A percentile compares a stretch with the other conserved stretches of the same genome.
Conservation (phyloP, 345 rosid genomes). For the Camelina laxa region DNA sequence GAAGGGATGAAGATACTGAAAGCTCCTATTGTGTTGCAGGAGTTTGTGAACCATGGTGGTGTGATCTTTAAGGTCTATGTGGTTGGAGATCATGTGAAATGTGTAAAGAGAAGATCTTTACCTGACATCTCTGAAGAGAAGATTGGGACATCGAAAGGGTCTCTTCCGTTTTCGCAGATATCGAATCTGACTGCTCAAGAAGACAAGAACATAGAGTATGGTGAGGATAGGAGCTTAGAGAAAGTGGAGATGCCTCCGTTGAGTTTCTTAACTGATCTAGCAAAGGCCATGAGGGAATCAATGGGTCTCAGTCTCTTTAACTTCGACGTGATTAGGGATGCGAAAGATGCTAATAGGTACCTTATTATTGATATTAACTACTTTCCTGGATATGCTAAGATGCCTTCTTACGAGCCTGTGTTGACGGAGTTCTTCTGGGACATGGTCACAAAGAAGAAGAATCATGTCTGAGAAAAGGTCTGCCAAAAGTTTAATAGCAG, state of each 20-base stretch:
- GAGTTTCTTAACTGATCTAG: conserved; percentile 54
- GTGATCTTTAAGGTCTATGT: conserved; percentile 69
- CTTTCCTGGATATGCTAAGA: conserved; percentile 73
- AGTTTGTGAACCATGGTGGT: conserved; percentile 74
- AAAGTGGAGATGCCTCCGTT: conserved; percentile 58
- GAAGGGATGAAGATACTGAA: conserved; percentile 51
- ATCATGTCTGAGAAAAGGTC: conserved; percentile 33
- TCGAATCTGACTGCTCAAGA: conserved; percentile 51
- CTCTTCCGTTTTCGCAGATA: conserved; percentile 60
- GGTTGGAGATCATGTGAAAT: conserved; percentile 51
- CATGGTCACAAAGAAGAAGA: conserved; percentile 43
- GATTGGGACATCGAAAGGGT: conserved; percentile 47
- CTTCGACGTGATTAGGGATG: conserved; percentile 71
- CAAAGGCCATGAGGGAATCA: conserved; percentile 53
- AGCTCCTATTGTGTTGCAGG: conserved; percentile 62
- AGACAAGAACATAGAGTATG: conserved; percentile 32
- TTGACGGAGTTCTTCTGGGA: conserved; percentile 59
- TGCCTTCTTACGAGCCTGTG: conserved; percentile 60
- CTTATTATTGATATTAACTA: conserved; percentile 69
- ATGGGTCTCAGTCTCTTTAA: conserved; percentile 63
- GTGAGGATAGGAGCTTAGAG: conserved; percentile 46
- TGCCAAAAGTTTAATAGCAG: conserved; percentile 15
- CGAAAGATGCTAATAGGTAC: conserved; percentile 51
- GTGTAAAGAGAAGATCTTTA: conserved; percentile 61
- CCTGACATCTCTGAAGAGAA: conserved; percentile 60